These are phyloP conservation scores for Caryopteris hybrid DNA, from an alignment of 305 asterid genomes.

Conservation along the genomic window DNA sequence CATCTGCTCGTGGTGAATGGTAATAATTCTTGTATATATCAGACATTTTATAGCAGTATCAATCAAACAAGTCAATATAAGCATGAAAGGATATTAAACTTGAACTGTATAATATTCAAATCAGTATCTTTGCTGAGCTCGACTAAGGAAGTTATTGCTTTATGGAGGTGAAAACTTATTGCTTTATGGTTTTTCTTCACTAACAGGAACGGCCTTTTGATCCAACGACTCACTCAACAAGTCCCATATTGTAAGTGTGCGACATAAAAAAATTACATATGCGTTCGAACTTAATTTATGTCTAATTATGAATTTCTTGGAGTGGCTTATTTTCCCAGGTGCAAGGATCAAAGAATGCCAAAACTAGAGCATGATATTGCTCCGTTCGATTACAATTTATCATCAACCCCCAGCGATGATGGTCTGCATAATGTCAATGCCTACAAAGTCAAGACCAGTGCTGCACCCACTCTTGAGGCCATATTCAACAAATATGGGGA, in stretches of 20 bases:
- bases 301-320: too few species aligned
- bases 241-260: neutral
- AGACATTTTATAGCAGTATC: neutral
- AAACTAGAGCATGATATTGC: neutral
- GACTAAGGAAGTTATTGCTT: neutral
- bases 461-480: slow-evolving; percentile 34
- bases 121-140: neutral
- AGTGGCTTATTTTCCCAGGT: slow-evolving; percentile 11
- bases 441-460: slow-evolving; percentile 35
- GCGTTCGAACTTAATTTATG: too few species aligned
- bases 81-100: neutral
- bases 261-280: too few species aligned
- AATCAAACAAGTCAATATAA: neutral
- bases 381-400: neutral
- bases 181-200: neutral
- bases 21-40: neutral
- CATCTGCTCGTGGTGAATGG: neutral
- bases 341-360: slow-evolving; percentile 2
- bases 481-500: slow-evolving; percentile 44
- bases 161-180: neutral
- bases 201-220: slow-evolving; percentile 17
- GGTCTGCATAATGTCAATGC: slow-evolving; percentile 26
- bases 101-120: neutral
- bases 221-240: neutral
- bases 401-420: neutral